Percentiles rank a stretch among this genome's conserved stretches.
These are phyloP conservation scores for Xanthoparmelia taractica DNA, from an alignment of 495 filamentous ascomycete species.

Conservation along the genomic window DNA sequence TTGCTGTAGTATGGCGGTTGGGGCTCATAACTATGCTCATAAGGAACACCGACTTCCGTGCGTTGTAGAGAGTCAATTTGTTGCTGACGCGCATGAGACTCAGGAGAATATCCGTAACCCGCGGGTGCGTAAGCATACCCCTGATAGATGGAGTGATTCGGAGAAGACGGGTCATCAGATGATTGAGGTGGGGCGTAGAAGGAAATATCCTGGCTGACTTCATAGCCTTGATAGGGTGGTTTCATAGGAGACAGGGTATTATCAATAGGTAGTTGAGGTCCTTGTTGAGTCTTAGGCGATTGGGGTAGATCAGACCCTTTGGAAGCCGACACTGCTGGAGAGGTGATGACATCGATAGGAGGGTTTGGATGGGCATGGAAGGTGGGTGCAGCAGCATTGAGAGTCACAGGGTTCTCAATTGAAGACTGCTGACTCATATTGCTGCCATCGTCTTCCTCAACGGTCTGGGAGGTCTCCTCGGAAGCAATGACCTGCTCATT, in stretches of 20 bases:
- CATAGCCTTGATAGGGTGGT: conserved; percentile 5
- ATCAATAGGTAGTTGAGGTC: conserved; percentile 12
- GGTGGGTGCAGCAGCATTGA: conserved; percentile 13
- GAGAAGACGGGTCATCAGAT: conserved; percentile 14
- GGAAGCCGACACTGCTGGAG: conserved; percentile 11
- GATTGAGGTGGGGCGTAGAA: conserved; percentile 15
- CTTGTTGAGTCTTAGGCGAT: not conserved
- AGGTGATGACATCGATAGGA: conserved; percentile 6
- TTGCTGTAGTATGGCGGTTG: conserved; percentile 7
- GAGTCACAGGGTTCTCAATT: conserved; percentile 1
- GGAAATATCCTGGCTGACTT: conserved; percentile 6
- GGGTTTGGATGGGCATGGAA: conserved; percentile 17
- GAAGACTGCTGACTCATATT: not conserved
- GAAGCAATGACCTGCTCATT: not conserved
- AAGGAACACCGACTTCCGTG: not conserved
- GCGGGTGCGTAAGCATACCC: conserved; percentile 16
- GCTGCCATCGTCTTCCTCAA: conserved; percentile 1
- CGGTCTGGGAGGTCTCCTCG: not conserved
- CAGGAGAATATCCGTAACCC: not conserved
- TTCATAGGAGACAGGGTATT: conserved; percentile 4
- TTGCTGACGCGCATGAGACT: not conserved
- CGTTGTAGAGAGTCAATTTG: not conserved
- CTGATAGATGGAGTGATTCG: conserved; percentile 19
- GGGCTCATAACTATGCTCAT: not conserved
- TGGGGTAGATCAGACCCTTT: not conserved